phyloP scores from a whole-genome alignment of 805 yeast genomes.

The Henningerozyma blattae region DNA sequence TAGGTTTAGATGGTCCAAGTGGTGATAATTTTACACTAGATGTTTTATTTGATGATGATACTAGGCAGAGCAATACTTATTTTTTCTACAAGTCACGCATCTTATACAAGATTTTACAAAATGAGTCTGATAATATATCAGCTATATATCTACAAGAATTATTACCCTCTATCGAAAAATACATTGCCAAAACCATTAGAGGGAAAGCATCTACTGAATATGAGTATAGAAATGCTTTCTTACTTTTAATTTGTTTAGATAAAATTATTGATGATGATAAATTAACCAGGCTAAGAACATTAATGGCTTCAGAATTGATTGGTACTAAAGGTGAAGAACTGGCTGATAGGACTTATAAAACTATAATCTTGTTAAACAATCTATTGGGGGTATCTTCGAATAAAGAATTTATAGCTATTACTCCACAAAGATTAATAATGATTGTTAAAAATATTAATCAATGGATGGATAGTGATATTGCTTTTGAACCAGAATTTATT shows the following conservation, averaged over 20 bases:
- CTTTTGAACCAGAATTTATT: slow-evolving; percentile 44
- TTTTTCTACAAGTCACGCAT: slow-evolving; percentile 27
- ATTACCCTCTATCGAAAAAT: slow-evolving; percentile 19
- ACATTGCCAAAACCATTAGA: slow-evolving; percentile 25
- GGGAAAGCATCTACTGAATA: slow-evolving; percentile 23
- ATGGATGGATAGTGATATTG: slow-evolving; percentile 53
- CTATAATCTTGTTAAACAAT: slow-evolving; percentile 36
- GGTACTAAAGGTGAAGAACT: slow-evolving; percentile 38
- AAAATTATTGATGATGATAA: slow-evolving; percentile 25
- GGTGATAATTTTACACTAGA: background rate
- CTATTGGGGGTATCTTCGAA: slow-evolving; percentile 16
- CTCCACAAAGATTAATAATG: slow-evolving; percentile 56
- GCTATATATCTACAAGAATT: slow-evolving; percentile 14
- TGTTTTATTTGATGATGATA: background rate
- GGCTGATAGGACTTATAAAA: slow-evolving; percentile 30
- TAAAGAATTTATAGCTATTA: slow-evolving; percentile 33
- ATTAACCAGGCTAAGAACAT: slow-evolving; percentile 44
- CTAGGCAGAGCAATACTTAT: slow-evolving; percentile 1
- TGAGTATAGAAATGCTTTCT: slow-evolving; percentile 12
- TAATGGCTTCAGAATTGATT: slow-evolving; percentile 51
- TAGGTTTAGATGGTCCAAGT: background rate
- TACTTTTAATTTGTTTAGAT: slow-evolving; percentile 25
- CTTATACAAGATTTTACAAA: slow-evolving; percentile 21
- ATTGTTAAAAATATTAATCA: slow-evolving; percentile 37
- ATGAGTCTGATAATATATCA: slow-evolving; percentile 21